Conservation (phyloP, 2,329 filamentous ascomycete species). For the Aphanoascus verrucosus region DNA sequence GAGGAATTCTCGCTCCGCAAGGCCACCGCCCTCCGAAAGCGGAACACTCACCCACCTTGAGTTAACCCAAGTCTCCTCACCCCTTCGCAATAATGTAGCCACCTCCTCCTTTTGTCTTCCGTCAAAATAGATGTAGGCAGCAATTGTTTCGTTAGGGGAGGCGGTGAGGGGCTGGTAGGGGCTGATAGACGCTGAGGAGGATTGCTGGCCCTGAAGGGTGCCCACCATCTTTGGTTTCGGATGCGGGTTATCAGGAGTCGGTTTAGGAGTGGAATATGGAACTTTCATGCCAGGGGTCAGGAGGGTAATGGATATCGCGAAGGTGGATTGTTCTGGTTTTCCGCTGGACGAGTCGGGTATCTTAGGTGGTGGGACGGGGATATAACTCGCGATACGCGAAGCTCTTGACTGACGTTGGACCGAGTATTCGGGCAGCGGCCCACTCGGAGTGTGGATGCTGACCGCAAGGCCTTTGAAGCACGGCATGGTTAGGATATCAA, state of each 20-base stretch:
- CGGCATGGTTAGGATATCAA: slow-evolving; percentile 52
- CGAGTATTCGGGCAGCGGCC: slow-evolving; percentile 81
- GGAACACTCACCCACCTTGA: slow-evolving; percentile 95
- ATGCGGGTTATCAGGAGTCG: slow-evolving; percentile 62
- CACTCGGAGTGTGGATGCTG: slow-evolving; percentile 75
- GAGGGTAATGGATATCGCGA: slow-evolving; percentile 95
- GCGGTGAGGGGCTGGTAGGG: slow-evolving; percentile 89
- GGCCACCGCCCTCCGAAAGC: slow-evolving; percentile 77
- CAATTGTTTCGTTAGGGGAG: slow-evolving; percentile 91
- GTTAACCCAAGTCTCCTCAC: slow-evolving; percentile 98
- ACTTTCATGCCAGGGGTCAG: slow-evolving; percentile 80
- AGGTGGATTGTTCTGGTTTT: slow-evolving; percentile 85
- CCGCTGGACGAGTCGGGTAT: slow-evolving; percentile 56
- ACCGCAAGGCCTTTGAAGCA: slow-evolving; percentile 99
- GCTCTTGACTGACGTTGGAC: slow-evolving; percentile 87
- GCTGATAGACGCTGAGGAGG: slow-evolving; percentile 49
- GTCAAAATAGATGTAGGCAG: slow-evolving; percentile 98
- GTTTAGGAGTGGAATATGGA: slow-evolving; percentile 81
- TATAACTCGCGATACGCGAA: slow-evolving; percentile 92
- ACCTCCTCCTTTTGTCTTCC: slow-evolving; percentile 93
- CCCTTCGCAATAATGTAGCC: slow-evolving; percentile 77
- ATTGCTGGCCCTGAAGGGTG: slow-evolving; percentile 48
- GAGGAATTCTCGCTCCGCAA: slow-evolving; percentile 91
- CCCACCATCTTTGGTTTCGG: slow-evolving; percentile 76
- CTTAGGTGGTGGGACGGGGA: slow-evolving; percentile 83